Base-by-base conservation (phyloP, 1,284 basidiomycete species). In the Mycosarcoma mackinlayi region DNA sequence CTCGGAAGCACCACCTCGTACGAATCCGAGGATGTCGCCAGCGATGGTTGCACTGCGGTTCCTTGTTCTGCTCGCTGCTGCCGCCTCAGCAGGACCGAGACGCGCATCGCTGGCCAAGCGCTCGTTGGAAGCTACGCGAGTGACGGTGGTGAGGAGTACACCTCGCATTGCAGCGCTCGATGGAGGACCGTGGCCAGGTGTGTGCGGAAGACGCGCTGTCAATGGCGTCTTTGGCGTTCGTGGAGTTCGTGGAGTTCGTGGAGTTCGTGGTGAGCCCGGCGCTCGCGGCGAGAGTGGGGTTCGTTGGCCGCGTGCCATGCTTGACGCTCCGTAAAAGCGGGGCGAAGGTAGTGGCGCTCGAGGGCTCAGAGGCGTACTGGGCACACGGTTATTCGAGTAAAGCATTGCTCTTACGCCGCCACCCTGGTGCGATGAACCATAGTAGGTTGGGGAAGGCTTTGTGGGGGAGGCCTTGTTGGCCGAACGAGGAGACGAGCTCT, bases 81-180 rank as follows among this genome's bases (percentile, higher is more conserved):
- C 46, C 25, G 37, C 24, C 7, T 25, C 41, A 3, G 51, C 11
- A 1, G 47, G 39, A 18, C 35, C 39, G 13, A 41, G 21, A 11
- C 40, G 13, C 14, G 27, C 19, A 3, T 37, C 14, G 2, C 24
- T 35, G 1, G 41, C 25, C 11, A 28, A 38, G 2, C 44, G 38
- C 13, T 48, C 38, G 39, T 49, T 40, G 2, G 54, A 42, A 16
- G 39, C 33, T 14, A 35, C 35, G 8, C 50, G 54, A 1, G 64
- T 67, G 41, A 56, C 37, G 14, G 64, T 67, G 30, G 64, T 61
- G 19, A 67, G 53, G 3, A 67, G 46, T 3, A 61, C 40, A 40
- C 64, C 64, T n/a, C 50, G 64, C 23, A 61, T 61, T 7, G 53
- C 30, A 23, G 23, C 40, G 7, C 34, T n/a, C n/a, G 51, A 38